Conservation (phyloP, 2,329 filamentous ascomycete genomes). For the Cercospora canescens region DNA sequence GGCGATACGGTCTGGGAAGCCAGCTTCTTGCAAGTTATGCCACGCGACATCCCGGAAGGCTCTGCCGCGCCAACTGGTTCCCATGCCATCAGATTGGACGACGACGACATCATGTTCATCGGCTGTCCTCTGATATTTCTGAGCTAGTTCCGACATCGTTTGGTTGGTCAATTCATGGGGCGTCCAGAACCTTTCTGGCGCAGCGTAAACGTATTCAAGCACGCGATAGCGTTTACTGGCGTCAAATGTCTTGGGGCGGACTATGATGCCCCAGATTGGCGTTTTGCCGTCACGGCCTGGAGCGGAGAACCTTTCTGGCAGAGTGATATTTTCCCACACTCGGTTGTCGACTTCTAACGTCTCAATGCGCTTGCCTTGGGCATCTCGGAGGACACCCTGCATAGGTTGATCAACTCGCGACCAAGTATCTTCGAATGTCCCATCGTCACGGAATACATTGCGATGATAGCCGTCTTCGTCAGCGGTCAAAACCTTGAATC, state of each 20-base stretch:
- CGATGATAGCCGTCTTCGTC: constrained; percentile 3
- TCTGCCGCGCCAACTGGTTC: constrained; percentile 11
- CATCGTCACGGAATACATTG: not conserved
- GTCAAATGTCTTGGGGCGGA: constrained; percentile 4
- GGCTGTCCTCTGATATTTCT: not conserved
- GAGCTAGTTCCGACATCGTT: not conserved
- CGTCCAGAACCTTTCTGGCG: not conserved
- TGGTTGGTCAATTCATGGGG: not conserved
- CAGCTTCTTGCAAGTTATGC: constrained; percentile 8
- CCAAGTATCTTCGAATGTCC: constrained; percentile 2
- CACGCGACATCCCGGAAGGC: constrained; percentile 3
- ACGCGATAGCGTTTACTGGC: constrained; percentile 2
- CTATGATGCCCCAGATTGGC: constrained; percentile 9
- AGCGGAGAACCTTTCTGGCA: constrained; percentile 6
- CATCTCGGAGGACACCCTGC: constrained; percentile 5
- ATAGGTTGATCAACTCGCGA: not conserved
- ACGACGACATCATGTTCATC: constrained; percentile 10
- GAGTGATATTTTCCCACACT: not conserved
- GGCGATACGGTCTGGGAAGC: constrained; percentile 9
- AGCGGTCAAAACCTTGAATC: constrained; percentile 4
- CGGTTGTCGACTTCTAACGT: not conserved
- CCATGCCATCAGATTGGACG: constrained; percentile 10
- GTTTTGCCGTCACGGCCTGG: constrained; percentile 9
- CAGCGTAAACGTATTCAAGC: constrained; percentile 6
- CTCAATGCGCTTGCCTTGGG: not conserved